Evolutionary conservation across 164 flowering plant species (phyloP), one percentile per base, ranked within the genome.

Genomic region (Kalanchoe fedtschenkoi): DNA sequence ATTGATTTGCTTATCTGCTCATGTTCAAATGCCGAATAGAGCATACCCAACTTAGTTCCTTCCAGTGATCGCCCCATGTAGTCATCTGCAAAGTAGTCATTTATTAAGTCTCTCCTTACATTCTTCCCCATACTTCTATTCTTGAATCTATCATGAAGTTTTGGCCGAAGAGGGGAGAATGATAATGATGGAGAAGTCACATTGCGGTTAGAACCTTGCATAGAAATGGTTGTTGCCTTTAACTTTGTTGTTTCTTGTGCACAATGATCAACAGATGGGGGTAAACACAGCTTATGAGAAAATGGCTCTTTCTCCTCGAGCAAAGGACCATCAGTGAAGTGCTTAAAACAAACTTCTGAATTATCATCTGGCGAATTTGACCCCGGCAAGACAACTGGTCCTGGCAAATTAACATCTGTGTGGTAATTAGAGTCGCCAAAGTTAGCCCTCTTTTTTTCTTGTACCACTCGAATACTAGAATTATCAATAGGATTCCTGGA

Each of bases 151-250:
- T 58, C 42, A 34, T 34, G 38, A 51, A 75, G 74, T 55, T 81
- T 82, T 53, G 84, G 93, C 68, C 95, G 86, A 66, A 88, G 91
- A 44, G 97, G 97, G 62, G 97, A 91, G 58, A 78, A 68, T 42
- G 89, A 84, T 11, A 76, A 62, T 47, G 84, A 76, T 67, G 79
- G 67, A 29, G 87, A 78, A 16, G 30, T 53, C 44, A 39, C 62
- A 69, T 74, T 80, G 59, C 70, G 66, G 16, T 63, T 61, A 47
- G 80, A 70, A 63, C 78, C 76, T 47, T 76, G 51, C 37, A 79
- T 67, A 24, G 72, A 70, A 58, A 66, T 66, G 21, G 75, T 44
- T 47, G 30, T 66, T 54, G 65, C 46, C 63, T 70, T 73, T 60
- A 56, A 28, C 35, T 67, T 35, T 19, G 33, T 34, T 56, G 44